Base-by-base conservation (phyloP, 1,284 basidiomycete species). In the Ganoderma sp. region DNA sequence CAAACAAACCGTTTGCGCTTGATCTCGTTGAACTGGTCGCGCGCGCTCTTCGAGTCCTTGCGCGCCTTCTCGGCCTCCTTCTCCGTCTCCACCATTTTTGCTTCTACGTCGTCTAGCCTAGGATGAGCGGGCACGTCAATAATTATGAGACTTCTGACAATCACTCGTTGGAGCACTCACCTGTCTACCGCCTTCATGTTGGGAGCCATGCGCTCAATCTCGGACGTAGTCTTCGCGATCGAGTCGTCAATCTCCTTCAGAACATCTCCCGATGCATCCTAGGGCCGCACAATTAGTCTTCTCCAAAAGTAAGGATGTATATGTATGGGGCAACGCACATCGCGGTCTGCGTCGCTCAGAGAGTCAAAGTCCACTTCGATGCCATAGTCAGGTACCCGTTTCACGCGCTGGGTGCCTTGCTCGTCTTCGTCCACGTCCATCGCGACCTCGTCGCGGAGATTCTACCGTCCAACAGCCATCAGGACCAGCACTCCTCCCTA, bases 121-220 rank as follows among this genome's bases (percentile, higher is more conserved):
- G 6, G 28, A 3, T 22, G 19, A 28, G 25, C 22, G 32, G 22
- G 3, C 15, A 39, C 14, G 14, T 45, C 39, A 42, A n/a, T 19
- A 39, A 32, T 32, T 0, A 10, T 9, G 22, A 12, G 25, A 17
- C 14, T 14, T 1, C 28, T 59, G 1, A 43, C 10, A 3, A 59
- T n/a, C 12, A 5, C 34, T 37, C 32, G 28, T 22, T 0, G 25
- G 2, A 8, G 6, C 7, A 64, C 87, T 50, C 63, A 92, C 88
- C 90, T 85, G 70, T 98, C 96, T 71, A 97, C 92, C 0, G 97
- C 96, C 79, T 98, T 98, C 88, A 98, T 88, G 79, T 99, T 99
- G 17, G 98, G 97, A 3, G 95, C 93, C 90, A 99, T 94, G 64
- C 90, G 88, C 76, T 99, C 97, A 65, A 99, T 95, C 71, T 99